Percentiles rank a stretch among this genome's conserved stretches.
Evolutionary conservation across 352 stramenopile genomes (phyloP).

Genomic region (Phytophthora lateralis): DNA sequence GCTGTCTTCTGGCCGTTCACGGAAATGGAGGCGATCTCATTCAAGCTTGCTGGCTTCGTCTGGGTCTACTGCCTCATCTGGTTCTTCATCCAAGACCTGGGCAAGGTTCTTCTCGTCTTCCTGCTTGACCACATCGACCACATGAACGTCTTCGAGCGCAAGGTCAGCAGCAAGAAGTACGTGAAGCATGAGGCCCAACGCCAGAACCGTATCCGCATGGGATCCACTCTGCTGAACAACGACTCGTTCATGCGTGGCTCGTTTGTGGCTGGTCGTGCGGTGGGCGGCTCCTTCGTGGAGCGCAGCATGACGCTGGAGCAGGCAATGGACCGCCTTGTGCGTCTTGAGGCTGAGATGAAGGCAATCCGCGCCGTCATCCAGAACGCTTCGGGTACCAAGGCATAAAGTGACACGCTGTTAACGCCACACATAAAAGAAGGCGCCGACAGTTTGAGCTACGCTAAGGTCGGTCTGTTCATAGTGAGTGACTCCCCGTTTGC

Average conservation of each 20-base stretch:
- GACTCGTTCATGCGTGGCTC: slow-evolving; percentile 79
- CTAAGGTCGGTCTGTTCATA: slow-evolving; percentile 33
- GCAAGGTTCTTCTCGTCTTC: slow-evolving; percentile 72
- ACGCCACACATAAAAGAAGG: slow-evolving; percentile 8
- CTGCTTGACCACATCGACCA: slow-evolving; percentile 62
- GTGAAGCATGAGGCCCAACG: slow-evolving; percentile 67
- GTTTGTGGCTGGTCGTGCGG: slow-evolving; percentile 75
- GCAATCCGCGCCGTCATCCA: slow-evolving; percentile 71
- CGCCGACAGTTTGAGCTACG: slow-evolving; percentile 14
- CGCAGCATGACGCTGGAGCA: slow-evolving; percentile 71
- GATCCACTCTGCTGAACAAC: slow-evolving; percentile 60
- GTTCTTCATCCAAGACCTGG: slow-evolving; percentile 88
- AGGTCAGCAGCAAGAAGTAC: slow-evolving; percentile 68
- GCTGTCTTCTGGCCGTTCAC: slow-evolving; percentile 86
- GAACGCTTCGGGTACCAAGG: slow-evolving; percentile 40
- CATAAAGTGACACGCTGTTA: slow-evolving; percentile 17
- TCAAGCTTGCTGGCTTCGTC: slow-evolving; percentile 75
- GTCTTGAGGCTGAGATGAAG: slow-evolving; percentile 72
- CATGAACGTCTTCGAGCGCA: slow-evolving; percentile 62
- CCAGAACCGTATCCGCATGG: slow-evolving; percentile 82
- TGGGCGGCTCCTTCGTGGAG: slow-evolving; percentile 60
- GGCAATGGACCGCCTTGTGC: slow-evolving; percentile 73
- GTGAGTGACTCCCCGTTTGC: slow-evolving; percentile 22
- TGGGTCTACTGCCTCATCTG: slow-evolving; percentile 91
- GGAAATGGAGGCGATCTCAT: slow-evolving; percentile 77